Evolutionary conservation across 169 alveolate genomes (phyloP).

Genomic region (Plasmodium sp.): DNA sequence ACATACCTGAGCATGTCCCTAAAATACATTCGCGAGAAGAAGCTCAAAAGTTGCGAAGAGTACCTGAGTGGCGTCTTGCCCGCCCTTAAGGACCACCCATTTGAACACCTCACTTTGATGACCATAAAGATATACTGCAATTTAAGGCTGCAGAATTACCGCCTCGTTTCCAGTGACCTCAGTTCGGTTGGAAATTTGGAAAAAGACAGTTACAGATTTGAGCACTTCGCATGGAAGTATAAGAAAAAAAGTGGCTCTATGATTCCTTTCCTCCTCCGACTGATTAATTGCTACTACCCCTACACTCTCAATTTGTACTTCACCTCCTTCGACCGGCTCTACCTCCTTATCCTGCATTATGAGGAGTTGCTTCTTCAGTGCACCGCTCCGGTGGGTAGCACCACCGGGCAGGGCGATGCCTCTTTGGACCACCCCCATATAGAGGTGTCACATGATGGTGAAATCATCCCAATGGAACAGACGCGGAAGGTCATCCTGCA

Average conservation of each 20-base stretch:
- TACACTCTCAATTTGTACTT: constrained; percentile 36
- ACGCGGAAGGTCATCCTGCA: neutral
- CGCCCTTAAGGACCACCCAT: constrained; percentile 39
- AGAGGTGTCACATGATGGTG: neutral
- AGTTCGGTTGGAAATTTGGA: constrained; percentile 31
- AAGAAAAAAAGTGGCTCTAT: constrained; percentile 49
- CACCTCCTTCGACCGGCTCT: constrained; percentile 60
- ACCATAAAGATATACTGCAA: constrained; percentile 68
- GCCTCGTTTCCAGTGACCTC: constrained; percentile 44
- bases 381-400: neutral
- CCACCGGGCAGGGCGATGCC: neutral
- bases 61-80: constrained; percentile 8
- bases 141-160: constrained; percentile 42
- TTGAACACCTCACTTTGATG: constrained; percentile 43
- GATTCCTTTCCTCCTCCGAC: constrained; percentile 43
- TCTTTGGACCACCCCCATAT: neutral
- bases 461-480: neutral
- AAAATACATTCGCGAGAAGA: constrained; percentile 37
- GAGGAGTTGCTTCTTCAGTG: constrained; percentile 3
- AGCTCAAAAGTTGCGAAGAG: constrained; percentile 34
- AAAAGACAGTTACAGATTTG: constrained; percentile 23
- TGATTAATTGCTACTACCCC: constrained; percentile 68
- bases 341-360: constrained; percentile 22
- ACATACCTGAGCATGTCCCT: neutral
- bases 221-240: constrained; percentile 20